Conservation (phyloP, 768 basidiomycete species). For the Sarcodon sp. region DNA sequence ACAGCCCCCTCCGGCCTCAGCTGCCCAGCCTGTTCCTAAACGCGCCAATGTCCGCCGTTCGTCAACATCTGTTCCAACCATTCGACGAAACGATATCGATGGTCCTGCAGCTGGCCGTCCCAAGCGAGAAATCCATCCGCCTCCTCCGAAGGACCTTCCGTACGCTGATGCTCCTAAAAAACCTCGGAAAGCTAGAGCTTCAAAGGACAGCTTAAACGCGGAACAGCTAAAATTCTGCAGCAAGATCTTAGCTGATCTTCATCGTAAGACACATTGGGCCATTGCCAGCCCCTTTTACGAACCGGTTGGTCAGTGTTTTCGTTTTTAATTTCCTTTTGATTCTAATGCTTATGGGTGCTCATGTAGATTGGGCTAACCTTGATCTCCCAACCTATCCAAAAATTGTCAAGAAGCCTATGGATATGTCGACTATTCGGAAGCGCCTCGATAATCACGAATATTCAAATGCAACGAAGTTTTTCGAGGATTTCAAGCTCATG, state of each 20-base stretch:
- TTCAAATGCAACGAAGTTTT: slow-evolving; percentile 64
- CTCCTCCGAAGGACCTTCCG: slow-evolving; percentile 80
- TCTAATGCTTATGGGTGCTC: background rate
- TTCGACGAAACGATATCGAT: slow-evolving; percentile 63
- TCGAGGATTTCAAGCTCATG: slow-evolving; percentile 89
- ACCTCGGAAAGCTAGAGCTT: slow-evolving; percentile 42
- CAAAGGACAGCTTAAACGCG: slow-evolving; percentile 52
- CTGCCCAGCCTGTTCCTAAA: slow-evolving; percentile 20
- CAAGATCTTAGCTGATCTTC: slow-evolving; percentile 63
- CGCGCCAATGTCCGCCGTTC: slow-evolving; percentile 44
- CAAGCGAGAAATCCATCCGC: slow-evolving; percentile 96
- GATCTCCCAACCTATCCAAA: slow-evolving; percentile 78
- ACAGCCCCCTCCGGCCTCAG: slow-evolving; percentile 25
- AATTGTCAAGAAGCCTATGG: slow-evolving; percentile 92
- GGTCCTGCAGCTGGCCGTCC: slow-evolving; percentile 51
- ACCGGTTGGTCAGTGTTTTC: slow-evolving; percentile 69
- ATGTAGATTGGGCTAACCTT: slow-evolving; percentile 61
- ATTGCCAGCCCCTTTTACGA: slow-evolving; percentile 82
- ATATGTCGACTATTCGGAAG: slow-evolving; percentile 76
- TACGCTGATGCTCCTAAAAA: slow-evolving; percentile 73
- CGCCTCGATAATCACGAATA: slow-evolving; percentile 78
- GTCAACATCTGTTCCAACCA: slow-evolving; percentile 73
- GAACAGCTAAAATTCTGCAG: slow-evolving; percentile 81
- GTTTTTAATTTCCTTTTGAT: background rate
- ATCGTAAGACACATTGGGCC: slow-evolving; percentile 64